Evolutionary conservation across 169 alveolate species (phyloP).

Genomic region (Pseudocohnilembus persalinus): DNA sequence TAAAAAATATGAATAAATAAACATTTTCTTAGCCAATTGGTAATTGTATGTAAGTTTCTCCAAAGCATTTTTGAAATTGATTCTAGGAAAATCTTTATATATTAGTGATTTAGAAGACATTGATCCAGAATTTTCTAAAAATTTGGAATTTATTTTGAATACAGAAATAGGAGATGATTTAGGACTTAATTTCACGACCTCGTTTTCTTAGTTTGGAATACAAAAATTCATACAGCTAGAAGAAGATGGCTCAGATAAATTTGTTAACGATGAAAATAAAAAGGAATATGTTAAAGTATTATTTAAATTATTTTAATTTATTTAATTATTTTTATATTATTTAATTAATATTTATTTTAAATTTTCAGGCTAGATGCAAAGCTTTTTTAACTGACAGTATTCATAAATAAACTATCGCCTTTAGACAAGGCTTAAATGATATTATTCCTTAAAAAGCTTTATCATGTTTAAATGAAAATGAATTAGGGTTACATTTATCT

Average conservation of each 20-base stretch:
- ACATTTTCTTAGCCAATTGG: not conserved
- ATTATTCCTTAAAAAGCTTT: slow-evolving; percentile 20
- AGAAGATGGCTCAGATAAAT: not conserved
- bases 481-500: slow-evolving; percentile 22
- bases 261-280: slow-evolving; percentile 15
- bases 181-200: slow-evolving; percentile 4
- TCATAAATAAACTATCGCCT: slow-evolving; percentile 18
- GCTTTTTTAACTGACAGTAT: slow-evolving; percentile 3
- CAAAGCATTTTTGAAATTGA: not conserved
- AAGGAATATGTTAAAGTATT: slow-evolving; percentile 11
- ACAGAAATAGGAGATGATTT: slow-evolving; percentile 21
- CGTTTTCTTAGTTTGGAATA: not conserved
- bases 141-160: slow-evolving; percentile 4
- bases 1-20: too few relatives aligned
- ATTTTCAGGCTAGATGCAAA: not conserved
- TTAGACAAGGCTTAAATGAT: not conserved
- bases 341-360: too few relatives aligned
- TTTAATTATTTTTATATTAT: too few relatives aligned
- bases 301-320: too few relatives aligned
- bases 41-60: not conserved
- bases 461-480: slow-evolving; percentile 4
- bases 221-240: not conserved
- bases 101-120: slow-evolving; percentile 24
- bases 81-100: slow-evolving; percentile 10
- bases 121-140: slow-evolving; percentile 23